phyloP scores from a whole-genome alignment of 1,284 basidiomycete genomes.

The Sporisorium reilianum region DNA sequence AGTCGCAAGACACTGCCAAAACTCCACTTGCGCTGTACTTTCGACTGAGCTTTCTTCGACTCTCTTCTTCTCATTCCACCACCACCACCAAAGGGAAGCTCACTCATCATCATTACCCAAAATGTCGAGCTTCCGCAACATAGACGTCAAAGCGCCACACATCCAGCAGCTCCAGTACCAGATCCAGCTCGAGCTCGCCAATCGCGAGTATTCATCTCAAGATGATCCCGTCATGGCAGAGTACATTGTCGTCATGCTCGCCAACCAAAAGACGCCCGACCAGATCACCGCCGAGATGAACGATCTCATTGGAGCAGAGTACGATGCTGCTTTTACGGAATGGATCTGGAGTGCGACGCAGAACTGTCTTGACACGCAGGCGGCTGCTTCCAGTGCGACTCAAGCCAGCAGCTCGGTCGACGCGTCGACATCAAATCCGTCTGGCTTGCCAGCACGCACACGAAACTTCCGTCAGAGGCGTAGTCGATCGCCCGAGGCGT shows the following conservation, averaged over 20 bases:
- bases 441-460: not conserved
- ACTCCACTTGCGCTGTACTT: constrained; percentile 1
- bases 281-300: constrained; percentile 63
- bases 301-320: constrained; percentile 64
- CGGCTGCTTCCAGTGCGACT: not conserved
- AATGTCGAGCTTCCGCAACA: constrained; percentile 36
- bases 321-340: constrained; percentile 51
- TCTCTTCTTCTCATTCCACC: constrained; percentile 6
- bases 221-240: constrained; percentile 67
- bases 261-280: constrained; percentile 62
- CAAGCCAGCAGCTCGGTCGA: not conserved
- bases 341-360: constrained; percentile 60
- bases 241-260: constrained; percentile 69
- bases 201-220: constrained; percentile 45
- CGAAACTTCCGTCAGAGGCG: not conserved
- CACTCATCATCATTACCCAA: not conserved
- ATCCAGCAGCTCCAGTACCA: constrained; percentile 47
- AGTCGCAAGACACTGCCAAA: constrained; percentile 28
- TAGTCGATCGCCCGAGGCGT: constrained; percentile 16
- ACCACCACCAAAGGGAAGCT: not conserved
- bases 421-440: not conserved
- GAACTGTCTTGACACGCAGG: constrained; percentile 9
- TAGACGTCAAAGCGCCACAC: constrained; percentile 48
- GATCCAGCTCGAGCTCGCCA: constrained; percentile 57
- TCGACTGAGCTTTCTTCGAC: not conserved